Evolutionary conservation across 257 asterid species (phyloP), one percentile per base, ranked within the genome.

Genomic region (Solanum tacnaense): DNA sequence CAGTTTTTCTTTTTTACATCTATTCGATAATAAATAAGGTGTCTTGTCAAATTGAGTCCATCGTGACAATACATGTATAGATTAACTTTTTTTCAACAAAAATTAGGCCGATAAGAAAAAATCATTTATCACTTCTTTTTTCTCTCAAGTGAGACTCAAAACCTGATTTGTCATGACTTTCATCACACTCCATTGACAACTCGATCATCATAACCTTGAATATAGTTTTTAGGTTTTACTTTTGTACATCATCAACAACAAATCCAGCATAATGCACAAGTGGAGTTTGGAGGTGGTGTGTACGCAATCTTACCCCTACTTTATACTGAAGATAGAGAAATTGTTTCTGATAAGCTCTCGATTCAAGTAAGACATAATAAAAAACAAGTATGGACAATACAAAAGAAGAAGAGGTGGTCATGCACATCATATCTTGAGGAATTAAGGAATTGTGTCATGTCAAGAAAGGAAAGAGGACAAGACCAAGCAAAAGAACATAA

Each of bases 401-500:
- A 68, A 27, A 67, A 25, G 34, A 67, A 65, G 8, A 25, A 68
- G 74, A 68, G 74, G 74, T 68, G 36, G 5, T 76, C 60, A 39
- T 39, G 84, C 23, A 44, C 65, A 44, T 79, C 85, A 44, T 27
- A 79, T 78, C 35, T 78, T 78, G 23, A 41, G 36, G 84, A 78
- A 78, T 78, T 41, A 16, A 79, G 65, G 84, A 44, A 79, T 44
- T 44, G 39, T 79, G 85, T 79, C 85, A 27, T 27, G 85, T 81
- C 85, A 16, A 44, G 68, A 81, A 81, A 16, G 68, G 85, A 81
- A 81, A 29, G 12, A 81, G 29, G 85, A 29, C 31, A 9, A 81
- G 67, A 81, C 27, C 41, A 81, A 81, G 70, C 85, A 81, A 46
- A 49, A 81, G 38, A 81, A 29, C 27, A 46, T 29, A 71, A 27